A percentile compares a stretch with the other conserved stretches of the same genome.
These are phyloP conservation scores for Silene coronaria DNA, from an alignment of 179 eudicot species.

Conservation along the genomic window DNA sequence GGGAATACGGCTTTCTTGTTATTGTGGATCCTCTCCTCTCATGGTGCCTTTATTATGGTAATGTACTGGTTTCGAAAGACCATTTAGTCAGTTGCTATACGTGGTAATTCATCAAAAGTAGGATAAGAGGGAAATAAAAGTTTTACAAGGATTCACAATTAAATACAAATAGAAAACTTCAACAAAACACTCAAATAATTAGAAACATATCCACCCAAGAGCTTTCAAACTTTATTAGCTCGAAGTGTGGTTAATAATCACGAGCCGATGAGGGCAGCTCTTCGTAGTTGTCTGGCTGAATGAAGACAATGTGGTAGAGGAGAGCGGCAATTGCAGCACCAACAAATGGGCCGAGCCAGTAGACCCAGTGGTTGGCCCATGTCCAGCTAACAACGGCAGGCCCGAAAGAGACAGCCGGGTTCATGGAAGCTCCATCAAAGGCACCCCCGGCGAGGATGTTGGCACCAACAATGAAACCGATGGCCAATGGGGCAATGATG, in stretches of 20 bases:
- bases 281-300: conserved; percentile 39
- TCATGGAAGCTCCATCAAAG: conserved; percentile 68
- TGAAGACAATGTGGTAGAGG: conserved; percentile 45
- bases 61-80: background rate
- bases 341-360: conserved; percentile 54
- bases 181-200: conserved; percentile 19
- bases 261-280: conserved; percentile 38
- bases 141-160: conserved; percentile 32
- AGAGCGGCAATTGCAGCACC: conserved; percentile 51
- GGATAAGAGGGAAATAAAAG: conserved; percentile 12
- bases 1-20: background rate
- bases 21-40: background rate
- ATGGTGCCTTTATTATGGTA: background rate
- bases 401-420: conserved; percentile 66
- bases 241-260: conserved; percentile 4
- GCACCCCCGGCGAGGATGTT: conserved; percentile 65
- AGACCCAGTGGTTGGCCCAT: conserved; percentile 63
- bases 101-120: conserved; percentile 17
- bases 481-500: conserved; percentile 58
- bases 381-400: conserved; percentile 65
- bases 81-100: background rate
- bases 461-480: conserved; percentile 58
- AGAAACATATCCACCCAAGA: conserved; percentile 18
- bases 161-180: conserved; percentile 18
- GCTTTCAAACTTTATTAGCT: conserved; percentile 19